These are phyloP conservation scores for Zizania palustris DNA, from an alignment of 202 grass and related monocot genomes.

Conservation along the genomic window DNA sequence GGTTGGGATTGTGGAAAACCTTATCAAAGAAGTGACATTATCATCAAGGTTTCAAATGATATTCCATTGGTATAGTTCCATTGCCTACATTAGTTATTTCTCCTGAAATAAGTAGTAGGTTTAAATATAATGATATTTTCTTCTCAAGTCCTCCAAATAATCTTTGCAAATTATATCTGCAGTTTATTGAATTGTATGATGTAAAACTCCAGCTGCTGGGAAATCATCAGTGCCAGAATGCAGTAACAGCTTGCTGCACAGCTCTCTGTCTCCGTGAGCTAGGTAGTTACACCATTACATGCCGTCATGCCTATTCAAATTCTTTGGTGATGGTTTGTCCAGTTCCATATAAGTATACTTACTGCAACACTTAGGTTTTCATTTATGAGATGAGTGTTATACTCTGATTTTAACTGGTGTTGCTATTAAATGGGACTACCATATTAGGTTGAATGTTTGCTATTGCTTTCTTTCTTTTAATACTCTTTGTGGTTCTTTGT, in stretches of 20 bases:
- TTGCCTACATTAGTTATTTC: neutral
- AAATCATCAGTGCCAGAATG: constrained; percentile 76
- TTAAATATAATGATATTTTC: neutral
- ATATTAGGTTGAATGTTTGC: neutral
- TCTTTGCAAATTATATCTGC: constrained; percentile 27
- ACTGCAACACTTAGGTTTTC: neutral
- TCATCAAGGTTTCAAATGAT: constrained; percentile 44
- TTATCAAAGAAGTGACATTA: constrained; percentile 65
- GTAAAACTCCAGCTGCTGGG: constrained; percentile 81
- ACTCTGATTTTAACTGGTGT: neutral
- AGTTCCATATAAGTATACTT: constrained; percentile 20
- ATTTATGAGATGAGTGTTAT: neutral
- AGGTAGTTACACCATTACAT: constrained; percentile 49
- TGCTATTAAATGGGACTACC: neutral
- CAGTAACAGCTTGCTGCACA: constrained; percentile 64
- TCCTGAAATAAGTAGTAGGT: constrained; percentile 9
- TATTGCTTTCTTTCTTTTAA: neutral
- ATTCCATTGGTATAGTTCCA: constrained; percentile 55
- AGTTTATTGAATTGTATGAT: constrained; percentile 57
- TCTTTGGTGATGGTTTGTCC: constrained; percentile 14
- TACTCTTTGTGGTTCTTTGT: neutral
- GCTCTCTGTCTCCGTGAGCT: constrained; percentile 65
- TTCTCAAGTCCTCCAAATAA: constrained; percentile 2
- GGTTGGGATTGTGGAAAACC: constrained; percentile 55
- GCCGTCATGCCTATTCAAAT: neutral